A percentile compares a stretch with the other conserved stretches of the same genome.
These are phyloP conservation scores for Musa balbisiana DNA, from an alignment of 202 grass and related monocot species.

Conservation along the genomic window DNA sequence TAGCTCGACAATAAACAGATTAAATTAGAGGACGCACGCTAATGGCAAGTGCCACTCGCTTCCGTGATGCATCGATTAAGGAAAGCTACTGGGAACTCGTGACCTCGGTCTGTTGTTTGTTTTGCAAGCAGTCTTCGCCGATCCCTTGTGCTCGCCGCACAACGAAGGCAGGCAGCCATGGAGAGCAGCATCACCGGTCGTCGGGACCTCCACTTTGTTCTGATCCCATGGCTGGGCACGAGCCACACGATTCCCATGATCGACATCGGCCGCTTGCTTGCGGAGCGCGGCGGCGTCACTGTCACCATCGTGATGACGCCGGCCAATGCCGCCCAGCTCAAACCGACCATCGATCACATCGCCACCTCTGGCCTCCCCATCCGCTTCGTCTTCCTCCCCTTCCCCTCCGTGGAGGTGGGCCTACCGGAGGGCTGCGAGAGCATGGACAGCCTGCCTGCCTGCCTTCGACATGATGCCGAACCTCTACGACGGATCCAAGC, in stretches of 20 bases:
- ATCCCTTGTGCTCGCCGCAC: not conserved
- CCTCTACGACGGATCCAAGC: constrained; percentile 29
- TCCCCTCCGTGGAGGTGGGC: constrained; percentile 33
- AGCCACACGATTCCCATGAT: not conserved
- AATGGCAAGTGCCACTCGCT: no score
- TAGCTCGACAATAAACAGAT: no score
- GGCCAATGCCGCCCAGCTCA: constrained; percentile 29
- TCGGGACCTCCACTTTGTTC: constrained; percentile 32
- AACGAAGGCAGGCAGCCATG: constrained; percentile 1
- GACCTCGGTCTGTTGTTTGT: not conserved
- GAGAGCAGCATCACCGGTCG: not conserved
- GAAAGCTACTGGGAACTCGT: no score
- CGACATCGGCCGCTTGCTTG: constrained; percentile 42
- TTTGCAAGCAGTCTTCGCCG: not conserved
- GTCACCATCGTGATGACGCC: constrained; percentile 52
- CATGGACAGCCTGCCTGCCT: constrained; percentile 30
- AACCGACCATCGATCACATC: constrained; percentile 23
- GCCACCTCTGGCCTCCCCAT: not conserved
- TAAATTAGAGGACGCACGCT: no score
- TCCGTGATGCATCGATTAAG: no score
- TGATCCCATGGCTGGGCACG: constrained; percentile 44
- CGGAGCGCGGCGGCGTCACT: constrained; percentile 25
- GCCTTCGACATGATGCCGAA: constrained; percentile 22
- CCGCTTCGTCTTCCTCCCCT: constrained; percentile 32
- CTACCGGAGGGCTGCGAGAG: constrained; percentile 45